Base-by-base conservation (phyloP, 2,329 filamentous ascomycete species). In the Esteya vermicola region DNA sequence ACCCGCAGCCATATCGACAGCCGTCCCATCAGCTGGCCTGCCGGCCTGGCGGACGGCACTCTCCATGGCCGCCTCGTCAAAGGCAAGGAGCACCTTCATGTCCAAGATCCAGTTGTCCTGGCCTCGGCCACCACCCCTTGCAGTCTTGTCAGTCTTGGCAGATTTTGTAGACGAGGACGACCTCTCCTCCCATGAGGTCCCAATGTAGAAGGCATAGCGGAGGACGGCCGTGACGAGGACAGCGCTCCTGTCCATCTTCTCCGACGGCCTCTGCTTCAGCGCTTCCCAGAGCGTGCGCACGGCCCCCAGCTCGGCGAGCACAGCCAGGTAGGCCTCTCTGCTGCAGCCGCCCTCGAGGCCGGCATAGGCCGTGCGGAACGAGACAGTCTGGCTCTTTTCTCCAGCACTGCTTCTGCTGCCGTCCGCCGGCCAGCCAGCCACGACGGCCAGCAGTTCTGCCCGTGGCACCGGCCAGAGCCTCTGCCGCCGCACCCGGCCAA, bases 251-350 rank as follows among this genome's bases (percentile, higher is more conserved):
- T 9, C 33, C 2, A 9, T 19, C 9, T 6, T 5, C n/a, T 1
- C 20, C 25, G 6, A 18, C 9, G 10, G 27, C 13, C 21, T 10
- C 30, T 20, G 19, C 23, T 22, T 26, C 33, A 22, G 19, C 27
- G 36, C 38, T 16, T 39, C 22, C 47, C 47, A 48, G 16, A 48
- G 25, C 6, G 45, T 42, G 4, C 40, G 41, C 21, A 48, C 39
- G 10, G 26, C 33, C 9, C 51, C 51, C 5, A 52, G 44, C 27
- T 52, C 47, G 7, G 43, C 51, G 19, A 52, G 38, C 2, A 49
- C 23, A 4, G 28, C 28, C 9, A 41, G 28, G 26, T 46, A 50
- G 25, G 8, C 13, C 13, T 4, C 8, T 3, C 23, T 26, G 8
- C 16, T 8, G 6, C 42, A 19, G 21, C 18, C 9, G 22, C 18